Evolutionary conservation across 164 flowering plant genomes (phyloP), one percentile per base, ranked within the genome.

Genomic region (Tinospora cordifolia): DNA sequence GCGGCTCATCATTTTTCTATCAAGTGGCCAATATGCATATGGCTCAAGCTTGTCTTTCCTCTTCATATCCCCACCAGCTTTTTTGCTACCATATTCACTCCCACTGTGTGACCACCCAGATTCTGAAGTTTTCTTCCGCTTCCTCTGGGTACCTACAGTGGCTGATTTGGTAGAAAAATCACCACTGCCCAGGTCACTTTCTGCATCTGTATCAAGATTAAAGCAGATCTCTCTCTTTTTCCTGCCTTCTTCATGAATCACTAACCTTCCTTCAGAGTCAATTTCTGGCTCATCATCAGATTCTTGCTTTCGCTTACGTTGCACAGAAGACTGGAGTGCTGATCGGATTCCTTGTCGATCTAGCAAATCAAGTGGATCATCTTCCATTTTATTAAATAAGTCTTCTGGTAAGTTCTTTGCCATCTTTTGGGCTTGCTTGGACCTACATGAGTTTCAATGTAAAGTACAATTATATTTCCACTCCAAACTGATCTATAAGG

Each of bases 11-110:
- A 95, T 88, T 76, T 93, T 92, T n/a, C 93, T 83, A 72, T 95
- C 99, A 13, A 95, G 92, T 2, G 99, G 98, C 99, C 99, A 95
- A 67, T 92, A 95, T 0, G 99, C 99, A 77, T 88, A 92, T 40
- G 99, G 98, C 77, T 95, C 99, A 63, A 95, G 93, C 81, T 91
- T 95, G 64, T 82, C 95, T 81, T 92, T 95, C 83, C 79, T 91
- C 81, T 84, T 92, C 77, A 95, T 76, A 76, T 95, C 98, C 25
- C 99, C 99, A 72, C 86, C 75, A 11, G 96, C 99, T 81, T 90
- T 95, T 79, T 88, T 95, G 81, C 86, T 95, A 10, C 86, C 85
- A 75, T 95, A 95, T 76, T 92, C 97, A 0, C 60, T 83, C 2
- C 99, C 99, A 0, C 87, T 88, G 73, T 92, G 87, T 8, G 98